Conservation (phyloP, 257 asterid species). For the Fraxinus cuspidata region DNA sequence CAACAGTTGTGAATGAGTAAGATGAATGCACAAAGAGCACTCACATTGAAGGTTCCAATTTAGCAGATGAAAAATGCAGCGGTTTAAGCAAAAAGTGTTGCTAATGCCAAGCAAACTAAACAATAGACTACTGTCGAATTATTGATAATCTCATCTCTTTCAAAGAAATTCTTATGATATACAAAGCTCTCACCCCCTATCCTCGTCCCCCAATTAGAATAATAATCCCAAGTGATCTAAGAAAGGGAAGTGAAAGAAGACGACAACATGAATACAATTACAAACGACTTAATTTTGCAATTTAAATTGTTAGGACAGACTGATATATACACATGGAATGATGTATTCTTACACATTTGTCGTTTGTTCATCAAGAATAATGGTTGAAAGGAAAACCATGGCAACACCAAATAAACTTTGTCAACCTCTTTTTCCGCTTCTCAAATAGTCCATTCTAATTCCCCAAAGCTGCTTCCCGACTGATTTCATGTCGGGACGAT, state of each 20-base stretch:
- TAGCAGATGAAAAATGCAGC: too few relatives aligned
- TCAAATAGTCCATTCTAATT: conserved; percentile 78
- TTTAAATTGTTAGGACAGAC: background rate
- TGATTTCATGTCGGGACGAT: conserved; percentile 88
- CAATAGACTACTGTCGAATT: too few relatives aligned
- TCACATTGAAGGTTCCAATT: too few relatives aligned
- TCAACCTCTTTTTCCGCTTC: conserved; percentile 46
- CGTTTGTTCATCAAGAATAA: background rate
- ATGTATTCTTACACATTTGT: background rate
- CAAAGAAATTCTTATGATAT: too few relatives aligned
- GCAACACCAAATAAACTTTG: background rate
- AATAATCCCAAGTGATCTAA: too few relatives aligned
- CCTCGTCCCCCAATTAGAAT: background rate
- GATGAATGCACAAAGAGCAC: too few relatives aligned
- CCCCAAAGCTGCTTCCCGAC: conserved; percentile 89
- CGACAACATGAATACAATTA: background rate
- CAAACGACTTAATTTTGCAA: background rate
- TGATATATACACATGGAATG: background rate
- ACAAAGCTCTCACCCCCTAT: too few relatives aligned
- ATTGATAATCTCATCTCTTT: too few relatives aligned
- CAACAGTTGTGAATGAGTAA: too few relatives aligned
- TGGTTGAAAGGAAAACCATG: background rate
- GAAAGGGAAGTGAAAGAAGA: background rate
- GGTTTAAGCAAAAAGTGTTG: too few relatives aligned
- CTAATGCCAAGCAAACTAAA: too few relatives aligned